Evolutionary conservation across 306 rosid genomes (phyloP), one percentile per base, ranked within the genome.

Genomic region (Vachellia pachyceras): DNA sequence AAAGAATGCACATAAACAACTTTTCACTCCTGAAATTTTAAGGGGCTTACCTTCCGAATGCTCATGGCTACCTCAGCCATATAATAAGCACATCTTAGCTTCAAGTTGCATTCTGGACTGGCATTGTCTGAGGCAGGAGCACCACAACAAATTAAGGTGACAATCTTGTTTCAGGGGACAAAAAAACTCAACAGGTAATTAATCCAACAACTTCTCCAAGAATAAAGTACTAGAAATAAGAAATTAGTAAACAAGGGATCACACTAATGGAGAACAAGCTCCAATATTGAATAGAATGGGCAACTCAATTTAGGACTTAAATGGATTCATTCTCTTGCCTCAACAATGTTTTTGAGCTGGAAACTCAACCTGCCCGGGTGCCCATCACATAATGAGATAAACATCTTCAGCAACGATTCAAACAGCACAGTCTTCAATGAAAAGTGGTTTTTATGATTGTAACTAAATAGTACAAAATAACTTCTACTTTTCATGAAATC

Each of bases 21-120:
- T 15, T 41, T 41, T 58, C 55, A 69, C 69, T 5, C 77, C 67
- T 13, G 49, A 46, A 9, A 10, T 75, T 76, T 72, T 50, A 50
- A 75, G 88, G 80, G 77, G 82, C 76, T 69, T 90, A 95, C 99
- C 97, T 92, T 95, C 83, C 57, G 86, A 80, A 95, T 89, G 95
- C 95, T 92, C 97, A 95, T 89, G 77, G 99, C 94, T 84, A 90
- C 82, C 87, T 95, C 99, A 68, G 89, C 94, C 91, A 93, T 91
- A 87, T 91, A 91, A 90, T 89, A 92, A 77, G 92, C 91, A 79
- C 97, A 89, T 88, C 93, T 90, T 73, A 91, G 73, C 13, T 78
- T 89, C 85, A 95, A 84, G 87, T 95, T 95, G 88, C 91, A 84
- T 87, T 91, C 95, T 49, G 92, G 85, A 84, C 94, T 91, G 45